Evolutionary conservation across 345 rosid genomes (phyloP).

Genomic region (Aquilaria malaccensis): DNA sequence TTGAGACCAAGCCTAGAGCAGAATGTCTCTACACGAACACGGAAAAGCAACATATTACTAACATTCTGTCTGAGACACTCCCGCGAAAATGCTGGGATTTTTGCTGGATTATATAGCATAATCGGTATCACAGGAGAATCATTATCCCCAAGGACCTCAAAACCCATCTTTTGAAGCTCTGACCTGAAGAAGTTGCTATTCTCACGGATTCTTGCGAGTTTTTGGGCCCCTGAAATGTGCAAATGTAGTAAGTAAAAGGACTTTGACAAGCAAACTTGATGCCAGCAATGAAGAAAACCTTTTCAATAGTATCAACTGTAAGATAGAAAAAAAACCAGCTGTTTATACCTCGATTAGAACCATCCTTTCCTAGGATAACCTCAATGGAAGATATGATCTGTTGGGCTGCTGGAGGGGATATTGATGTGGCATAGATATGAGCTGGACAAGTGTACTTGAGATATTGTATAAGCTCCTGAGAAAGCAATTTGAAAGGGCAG

Average conservation of each 20-base stretch:
- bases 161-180: constrained; percentile 80
- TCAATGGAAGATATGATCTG: constrained; percentile 70
- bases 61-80: constrained; percentile 70
- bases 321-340: neutral
- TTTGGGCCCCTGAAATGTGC: constrained; percentile 55
- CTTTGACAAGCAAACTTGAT: neutral
- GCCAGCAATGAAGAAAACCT: neutral
- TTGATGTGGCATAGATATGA: constrained; percentile 78
- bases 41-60: neutral
- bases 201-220: constrained; percentile 72
- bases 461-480: constrained; percentile 69
- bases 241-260: neutral
- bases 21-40: no score
- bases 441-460: constrained; percentile 68
- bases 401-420: constrained; percentile 79
- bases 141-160: constrained; percentile 85
- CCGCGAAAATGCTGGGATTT: constrained; percentile 86
- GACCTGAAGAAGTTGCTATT: constrained; percentile 87
- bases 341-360: constrained; percentile 62
- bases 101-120: constrained; percentile 88
- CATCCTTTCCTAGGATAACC: constrained; percentile 88
- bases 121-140: constrained; percentile 97
- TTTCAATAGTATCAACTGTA: no score
- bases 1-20: no score
- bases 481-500: neutral